Conservation (phyloP, 805 yeast species). For the Nakazawaea wyomingensis region DNA sequence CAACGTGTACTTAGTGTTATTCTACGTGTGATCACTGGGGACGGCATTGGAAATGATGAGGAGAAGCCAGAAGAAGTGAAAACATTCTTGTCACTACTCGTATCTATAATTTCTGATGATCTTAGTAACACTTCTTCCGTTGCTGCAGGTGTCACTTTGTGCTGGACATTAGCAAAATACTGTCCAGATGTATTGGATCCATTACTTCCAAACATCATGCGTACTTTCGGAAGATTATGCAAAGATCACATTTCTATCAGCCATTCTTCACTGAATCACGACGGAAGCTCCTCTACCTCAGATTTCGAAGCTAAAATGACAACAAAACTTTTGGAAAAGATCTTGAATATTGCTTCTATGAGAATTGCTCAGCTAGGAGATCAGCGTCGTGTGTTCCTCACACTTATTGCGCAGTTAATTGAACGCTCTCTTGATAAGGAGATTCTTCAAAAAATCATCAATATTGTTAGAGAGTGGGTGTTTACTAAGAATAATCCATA, state of each 20-base stretch:
- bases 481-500: constrained; percentile 76
- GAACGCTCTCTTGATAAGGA: constrained; percentile 81
- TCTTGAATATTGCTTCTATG: constrained; percentile 70
- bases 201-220: constrained; percentile 69
- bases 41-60: constrained; percentile 37
- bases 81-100: constrained; percentile 54
- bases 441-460: constrained; percentile 67
- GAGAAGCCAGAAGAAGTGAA: constrained; percentile 59
- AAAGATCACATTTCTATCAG: constrained; percentile 71
- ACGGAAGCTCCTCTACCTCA: constrained; percentile 17
- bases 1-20: constrained; percentile 71
- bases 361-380: constrained; percentile 88
- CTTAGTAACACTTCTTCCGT: constrained; percentile 63
- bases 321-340: constrained; percentile 67
- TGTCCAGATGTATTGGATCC: constrained; percentile 73
- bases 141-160: constrained; percentile 80
- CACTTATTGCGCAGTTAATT: constrained; percentile 81
- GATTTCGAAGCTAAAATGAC: constrained; percentile 81
- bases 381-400: constrained; percentile 82
- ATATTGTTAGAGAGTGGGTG: constrained; percentile 84
- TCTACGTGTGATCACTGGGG: constrained; percentile 54
- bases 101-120: constrained; percentile 73
- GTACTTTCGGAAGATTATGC: constrained; percentile 83
- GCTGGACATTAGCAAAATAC: constrained; percentile 75
- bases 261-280: constrained; percentile 9